Conservation (phyloP, 2,329 filamentous ascomycete genomes). For the Diaporthe australafricana region DNA sequence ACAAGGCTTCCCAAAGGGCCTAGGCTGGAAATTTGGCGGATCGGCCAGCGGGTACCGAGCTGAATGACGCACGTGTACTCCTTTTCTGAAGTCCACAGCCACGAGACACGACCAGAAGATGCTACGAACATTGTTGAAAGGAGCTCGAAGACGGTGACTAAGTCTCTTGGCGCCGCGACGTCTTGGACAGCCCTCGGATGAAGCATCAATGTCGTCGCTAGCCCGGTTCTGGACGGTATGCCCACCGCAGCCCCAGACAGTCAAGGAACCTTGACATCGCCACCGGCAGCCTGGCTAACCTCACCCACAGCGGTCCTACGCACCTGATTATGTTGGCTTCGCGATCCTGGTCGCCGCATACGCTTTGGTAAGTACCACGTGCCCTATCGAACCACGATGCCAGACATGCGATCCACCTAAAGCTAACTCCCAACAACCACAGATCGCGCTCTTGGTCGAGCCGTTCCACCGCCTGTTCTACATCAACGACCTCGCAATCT, state of each 20-base stretch:
- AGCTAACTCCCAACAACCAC: constrained; percentile 36
- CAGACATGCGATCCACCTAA: neutral
- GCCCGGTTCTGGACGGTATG: constrained; percentile 61
- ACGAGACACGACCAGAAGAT: constrained; percentile 43
- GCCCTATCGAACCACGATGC: constrained; percentile 40
- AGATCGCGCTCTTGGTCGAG: constrained; percentile 77
- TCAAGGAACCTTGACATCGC: constrained; percentile 8
- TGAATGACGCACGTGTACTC: constrained; percentile 23
- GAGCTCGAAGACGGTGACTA: constrained; percentile 57
- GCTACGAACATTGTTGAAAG: constrained; percentile 52
- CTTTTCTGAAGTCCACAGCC: neutral
- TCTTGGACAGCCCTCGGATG: constrained; percentile 35
- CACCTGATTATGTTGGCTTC: constrained; percentile 88
- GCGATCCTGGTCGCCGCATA: constrained; percentile 76
- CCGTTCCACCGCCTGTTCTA: constrained; percentile 97
- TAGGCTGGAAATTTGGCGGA: constrained; percentile 31
- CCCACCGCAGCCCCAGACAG: neutral
- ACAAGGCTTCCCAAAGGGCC: neutral
- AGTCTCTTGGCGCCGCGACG: constrained; percentile 52
- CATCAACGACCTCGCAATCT: constrained; percentile 84
- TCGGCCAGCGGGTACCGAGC: constrained; percentile 26
- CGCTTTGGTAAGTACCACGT: constrained; percentile 61
- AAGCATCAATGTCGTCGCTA: constrained; percentile 47
- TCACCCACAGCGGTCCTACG: constrained; percentile 77
- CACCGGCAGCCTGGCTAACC: constrained; percentile 30